Percentiles rank a stretch among this genome's conserved stretches.
Evolutionary conservation across 1,139 yeast genomes (phyloP).

Genomic region (Tardiomyces digboiensis): DNA sequence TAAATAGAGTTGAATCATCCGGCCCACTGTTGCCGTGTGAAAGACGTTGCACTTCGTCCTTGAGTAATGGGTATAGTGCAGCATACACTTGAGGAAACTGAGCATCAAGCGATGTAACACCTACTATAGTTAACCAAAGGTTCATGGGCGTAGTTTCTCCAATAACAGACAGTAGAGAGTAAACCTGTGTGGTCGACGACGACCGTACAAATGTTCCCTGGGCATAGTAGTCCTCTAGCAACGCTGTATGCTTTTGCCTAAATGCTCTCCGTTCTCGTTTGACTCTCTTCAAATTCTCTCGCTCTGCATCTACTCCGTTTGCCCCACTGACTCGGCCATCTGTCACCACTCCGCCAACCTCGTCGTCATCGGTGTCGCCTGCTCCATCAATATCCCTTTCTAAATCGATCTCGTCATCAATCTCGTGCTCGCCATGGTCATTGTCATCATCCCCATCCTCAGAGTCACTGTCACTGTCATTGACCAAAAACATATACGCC

Average conservation of each 20-base stretch:
- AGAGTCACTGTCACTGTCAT: constrained; percentile 8
- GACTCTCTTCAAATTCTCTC: neutral
- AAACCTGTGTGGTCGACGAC: constrained; percentile 70
- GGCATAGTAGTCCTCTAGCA: constrained; percentile 59
- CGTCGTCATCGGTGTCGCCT: constrained; percentile 9
- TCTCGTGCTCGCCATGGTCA: constrained; percentile 10
- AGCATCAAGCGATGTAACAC: constrained; percentile 73
- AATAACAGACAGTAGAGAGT: constrained; percentile 67
- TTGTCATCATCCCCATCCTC: constrained; percentile 7
- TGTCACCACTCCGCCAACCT: constrained; percentile 4
- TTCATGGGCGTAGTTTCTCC: constrained; percentile 66
- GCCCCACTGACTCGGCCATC: too few species aligned
- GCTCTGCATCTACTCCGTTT: constrained; percentile 20
- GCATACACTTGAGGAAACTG: constrained; percentile 73
- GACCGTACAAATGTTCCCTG: constrained; percentile 76
- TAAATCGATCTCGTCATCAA: constrained; percentile 20
- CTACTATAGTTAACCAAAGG: constrained; percentile 85
- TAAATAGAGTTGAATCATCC: constrained; percentile 52
- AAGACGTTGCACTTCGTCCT: constrained; percentile 77
- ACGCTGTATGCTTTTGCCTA: constrained; percentile 38
- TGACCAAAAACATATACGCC: constrained; percentile 20
- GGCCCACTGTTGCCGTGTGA: constrained; percentile 36
- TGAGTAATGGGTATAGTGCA: constrained; percentile 58
- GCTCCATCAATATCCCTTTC: constrained; percentile 31
- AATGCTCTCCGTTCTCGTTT: constrained; percentile 17